These are phyloP conservation scores for Sanghuangporus sanghuang DNA, from an alignment of 1,284 basidiomycete species.

Conservation along the genomic window DNA sequence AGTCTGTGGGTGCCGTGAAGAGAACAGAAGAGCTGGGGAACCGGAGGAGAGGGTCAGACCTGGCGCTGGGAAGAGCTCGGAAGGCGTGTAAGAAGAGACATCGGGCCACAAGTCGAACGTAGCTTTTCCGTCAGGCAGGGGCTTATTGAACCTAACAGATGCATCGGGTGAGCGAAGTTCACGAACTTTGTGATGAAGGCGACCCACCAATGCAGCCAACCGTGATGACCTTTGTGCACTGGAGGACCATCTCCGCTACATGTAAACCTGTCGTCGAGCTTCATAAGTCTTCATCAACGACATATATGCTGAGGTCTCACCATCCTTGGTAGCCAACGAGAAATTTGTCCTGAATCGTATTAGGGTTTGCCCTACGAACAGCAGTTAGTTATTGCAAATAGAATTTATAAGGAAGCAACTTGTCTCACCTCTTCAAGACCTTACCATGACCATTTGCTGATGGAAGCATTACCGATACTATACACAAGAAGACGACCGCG, in stretches of 20 bases:
- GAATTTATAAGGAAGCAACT: too few relatives aligned
- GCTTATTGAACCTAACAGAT: slow-evolving; percentile 44
- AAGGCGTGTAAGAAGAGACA: slow-evolving; percentile 57
- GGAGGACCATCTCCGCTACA: slow-evolving; percentile 62
- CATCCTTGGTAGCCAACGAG: slow-evolving; percentile 81
- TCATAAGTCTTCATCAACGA: background rate
- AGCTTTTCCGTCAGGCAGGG: slow-evolving; percentile 58
- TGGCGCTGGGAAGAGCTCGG: slow-evolving; percentile 64
- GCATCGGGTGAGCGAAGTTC: background rate
- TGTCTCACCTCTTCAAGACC: slow-evolving; percentile 1
- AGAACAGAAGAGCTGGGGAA: slow-evolving; percentile 62
- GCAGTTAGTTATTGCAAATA: background rate
- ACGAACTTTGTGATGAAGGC: background rate
- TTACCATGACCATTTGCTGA: background rate
- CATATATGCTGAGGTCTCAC: slow-evolving; percentile 22
- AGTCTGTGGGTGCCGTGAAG: slow-evolving; percentile 66
- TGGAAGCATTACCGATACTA: background rate
- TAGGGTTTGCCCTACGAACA: slow-evolving; percentile 37
- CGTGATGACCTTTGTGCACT: slow-evolving; percentile 51
- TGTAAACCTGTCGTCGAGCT: slow-evolving; percentile 36
- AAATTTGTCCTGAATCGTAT: slow-evolving; percentile 67
- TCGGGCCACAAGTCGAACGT: slow-evolving; percentile 76
- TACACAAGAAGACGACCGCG: too few relatives aligned
- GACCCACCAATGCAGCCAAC: slow-evolving; percentile 66
- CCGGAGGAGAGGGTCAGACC: slow-evolving; percentile 51